Evolutionary conservation across 805 yeast species (phyloP).

Genomic region (Pichia eremophila): DNA sequence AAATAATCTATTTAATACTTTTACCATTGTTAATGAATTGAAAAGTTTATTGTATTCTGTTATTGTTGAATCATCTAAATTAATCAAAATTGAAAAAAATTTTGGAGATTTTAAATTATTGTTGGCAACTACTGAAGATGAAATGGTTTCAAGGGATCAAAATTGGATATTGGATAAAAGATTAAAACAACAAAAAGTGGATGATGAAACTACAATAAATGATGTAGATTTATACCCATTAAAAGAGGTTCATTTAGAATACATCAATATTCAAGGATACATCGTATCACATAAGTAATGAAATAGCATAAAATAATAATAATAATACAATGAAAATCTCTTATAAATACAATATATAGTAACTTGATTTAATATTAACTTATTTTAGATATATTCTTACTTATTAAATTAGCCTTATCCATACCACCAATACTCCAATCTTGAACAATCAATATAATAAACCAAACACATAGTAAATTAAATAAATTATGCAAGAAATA

Average conservation of each 20-base stretch:
- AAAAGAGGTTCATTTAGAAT: constrained; percentile 19
- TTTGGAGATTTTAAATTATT: constrained; percentile 16
- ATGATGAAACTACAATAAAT: constrained; percentile 4
- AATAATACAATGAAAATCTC: too few species aligned
- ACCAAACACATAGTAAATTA: constrained; percentile 53
- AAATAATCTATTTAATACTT: neutral
- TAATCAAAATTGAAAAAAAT: neutral
- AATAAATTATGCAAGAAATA: constrained; percentile 76
- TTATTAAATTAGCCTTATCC: neutral
- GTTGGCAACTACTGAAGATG: constrained; percentile 14
- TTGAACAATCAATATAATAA: constrained; percentile 23
- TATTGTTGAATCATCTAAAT: constrained; percentile 13
- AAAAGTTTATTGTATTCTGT: constrained; percentile 20
- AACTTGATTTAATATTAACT: neutral
- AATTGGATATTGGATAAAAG: constrained; percentile 20
- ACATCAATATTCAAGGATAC: constrained; percentile 20
- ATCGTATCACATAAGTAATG: constrained; percentile 4
- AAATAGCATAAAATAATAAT: too few species aligned
- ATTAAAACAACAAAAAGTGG: neutral
- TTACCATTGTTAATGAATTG: constrained; percentile 16
- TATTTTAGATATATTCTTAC: constrained; percentile 4
- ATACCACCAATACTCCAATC: constrained; percentile 16
- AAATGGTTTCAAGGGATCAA: constrained; percentile 7
- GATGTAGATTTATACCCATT: constrained; percentile 13
- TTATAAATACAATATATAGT: too few species aligned